A percentile compares a stretch with the other conserved stretches of the same genome.
These are phyloP conservation scores for Aurantiochytrium sp. DNA, from an alignment of 108 stramenopile species.

Conservation along the genomic window DNA sequence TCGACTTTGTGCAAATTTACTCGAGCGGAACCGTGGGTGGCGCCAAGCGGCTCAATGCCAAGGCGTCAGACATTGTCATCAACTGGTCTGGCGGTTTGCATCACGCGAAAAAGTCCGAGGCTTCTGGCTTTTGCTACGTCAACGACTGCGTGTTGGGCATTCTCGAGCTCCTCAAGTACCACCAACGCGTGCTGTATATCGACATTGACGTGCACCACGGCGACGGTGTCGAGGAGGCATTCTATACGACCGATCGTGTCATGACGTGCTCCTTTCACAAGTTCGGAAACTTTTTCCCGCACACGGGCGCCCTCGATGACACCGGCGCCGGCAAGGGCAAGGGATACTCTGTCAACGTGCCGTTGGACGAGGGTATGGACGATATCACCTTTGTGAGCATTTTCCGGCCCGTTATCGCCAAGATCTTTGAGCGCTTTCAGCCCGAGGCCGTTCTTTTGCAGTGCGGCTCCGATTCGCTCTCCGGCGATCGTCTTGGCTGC, in stretches of 20 bases:
- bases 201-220: conserved; percentile 99
- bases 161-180: conserved; percentile 92
- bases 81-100: conserved; percentile 99
- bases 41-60: conserved; percentile 84
- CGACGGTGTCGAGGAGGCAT: conserved; percentile 85
- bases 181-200: conserved; percentile 98
- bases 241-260: conserved; percentile 91
- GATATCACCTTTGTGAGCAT: conserved; percentile 78
- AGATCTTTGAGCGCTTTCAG: conserved; percentile 90
- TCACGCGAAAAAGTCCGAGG: conserved; percentile 98
- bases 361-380: conserved; percentile 88
- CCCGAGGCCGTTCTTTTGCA: conserved; percentile 96
- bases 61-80: conserved; percentile 83
- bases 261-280: conserved; percentile 98
- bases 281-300: conserved; percentile 98
- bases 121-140: conserved; percentile 97
- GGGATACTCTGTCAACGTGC: conserved; percentile 88
- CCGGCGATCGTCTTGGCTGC: conserved; percentile 94
- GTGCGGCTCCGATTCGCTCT: conserved; percentile 94
- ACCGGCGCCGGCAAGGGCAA: conserved; percentile 88
- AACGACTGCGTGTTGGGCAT: conserved; percentile 98
- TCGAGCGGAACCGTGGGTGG: conserved; percentile 88
- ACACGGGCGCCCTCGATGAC: conserved; percentile 91
- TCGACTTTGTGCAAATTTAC: conserved; percentile 94
- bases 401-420: conserved; percentile 88